Conservation (phyloP, 495 filamentous ascomycete genomes). For the Aspergillus avenaceus region DNA sequence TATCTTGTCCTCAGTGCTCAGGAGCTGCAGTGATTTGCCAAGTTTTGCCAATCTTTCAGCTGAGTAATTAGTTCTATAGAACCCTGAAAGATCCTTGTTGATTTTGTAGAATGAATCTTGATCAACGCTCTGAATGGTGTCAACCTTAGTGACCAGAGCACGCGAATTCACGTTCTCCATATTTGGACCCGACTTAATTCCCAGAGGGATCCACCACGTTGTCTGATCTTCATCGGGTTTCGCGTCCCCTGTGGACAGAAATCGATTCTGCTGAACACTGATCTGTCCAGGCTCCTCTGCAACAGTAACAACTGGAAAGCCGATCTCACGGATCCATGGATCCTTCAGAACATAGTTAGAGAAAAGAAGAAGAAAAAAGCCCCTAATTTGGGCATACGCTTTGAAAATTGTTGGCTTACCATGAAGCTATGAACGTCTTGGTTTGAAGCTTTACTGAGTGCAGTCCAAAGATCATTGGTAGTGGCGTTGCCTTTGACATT, state of each 20-base stretch:
- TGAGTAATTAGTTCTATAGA: conserved; percentile 92
- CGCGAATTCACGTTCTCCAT: conserved; percentile 30
- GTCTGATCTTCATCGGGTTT: conserved; percentile 87
- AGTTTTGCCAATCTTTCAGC: conserved; percentile 73
- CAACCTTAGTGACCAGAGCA: conserved; percentile 71
- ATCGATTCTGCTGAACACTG: conserved; percentile 76
- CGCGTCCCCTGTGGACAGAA: conserved; percentile 85
- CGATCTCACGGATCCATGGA: conserved; percentile 90
- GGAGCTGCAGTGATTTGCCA: conserved; percentile 63
- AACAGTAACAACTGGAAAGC: conserved; percentile 85
- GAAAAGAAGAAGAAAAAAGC: background rate
- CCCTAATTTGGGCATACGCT: too few relatives aligned
- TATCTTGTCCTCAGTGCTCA: conserved; percentile 86
- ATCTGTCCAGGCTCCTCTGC: conserved; percentile 80
- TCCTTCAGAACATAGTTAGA: conserved; percentile 42
- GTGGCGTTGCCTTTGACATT: conserved; percentile 72
- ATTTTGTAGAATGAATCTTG: conserved; percentile 81
- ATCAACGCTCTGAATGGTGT: conserved; percentile 68
- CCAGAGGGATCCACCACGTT: conserved; percentile 93
- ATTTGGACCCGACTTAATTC: conserved; percentile 56
- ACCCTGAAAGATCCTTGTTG: conserved; percentile 82
- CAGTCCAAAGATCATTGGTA: conserved; percentile 86
- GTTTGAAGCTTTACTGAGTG: conserved; percentile 85
- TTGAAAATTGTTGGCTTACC: conserved; percentile 36
- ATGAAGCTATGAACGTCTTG: conserved; percentile 83